A percentile compares a stretch with the other conserved stretches of the same genome.
These are phyloP conservation scores for Citrullus mucosospermus DNA, from an alignment of 306 rosid species.

Conservation along the genomic window DNA sequence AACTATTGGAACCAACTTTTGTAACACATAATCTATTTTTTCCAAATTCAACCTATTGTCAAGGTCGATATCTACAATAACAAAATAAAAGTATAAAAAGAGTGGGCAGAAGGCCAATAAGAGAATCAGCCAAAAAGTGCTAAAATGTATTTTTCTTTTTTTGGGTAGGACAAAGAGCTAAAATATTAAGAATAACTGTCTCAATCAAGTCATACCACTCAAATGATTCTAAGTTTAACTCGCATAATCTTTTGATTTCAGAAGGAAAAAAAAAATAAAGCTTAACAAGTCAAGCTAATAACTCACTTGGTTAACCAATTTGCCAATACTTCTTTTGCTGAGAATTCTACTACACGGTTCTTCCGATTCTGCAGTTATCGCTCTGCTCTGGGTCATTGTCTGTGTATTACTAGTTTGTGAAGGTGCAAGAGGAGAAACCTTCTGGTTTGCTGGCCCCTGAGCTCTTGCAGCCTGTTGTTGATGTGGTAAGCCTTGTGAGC, in stretches of 20 bases:
- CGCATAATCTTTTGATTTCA: not conserved
- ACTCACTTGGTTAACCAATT: constrained; percentile 69
- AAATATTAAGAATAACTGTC: not conserved
- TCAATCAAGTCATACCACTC: not conserved
- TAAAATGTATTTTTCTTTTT: too few species aligned
- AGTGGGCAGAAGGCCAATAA: not conserved
- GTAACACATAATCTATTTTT: not conserved
- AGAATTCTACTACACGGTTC: constrained; percentile 64
- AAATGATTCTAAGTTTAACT: not conserved
- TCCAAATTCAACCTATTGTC: not conserved
- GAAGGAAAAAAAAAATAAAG: not conserved
- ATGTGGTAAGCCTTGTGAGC: constrained; percentile 40
- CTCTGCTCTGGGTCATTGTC: constrained; percentile 35
- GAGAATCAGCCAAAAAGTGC: not conserved
- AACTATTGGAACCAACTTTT: not conserved
- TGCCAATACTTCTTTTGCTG: constrained; percentile 85
- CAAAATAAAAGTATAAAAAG: not conserved
- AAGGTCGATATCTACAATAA: not conserved
- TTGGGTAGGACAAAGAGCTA: not conserved
- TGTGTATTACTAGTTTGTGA: constrained; percentile 42
- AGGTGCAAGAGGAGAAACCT: constrained; percentile 44
- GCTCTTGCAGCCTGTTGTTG: constrained; percentile 61
- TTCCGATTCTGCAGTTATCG: constrained; percentile 36
- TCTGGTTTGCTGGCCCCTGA: constrained; percentile 47
- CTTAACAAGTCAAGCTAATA: not conserved